Conservation (phyloP, 306 rosid genomes). For the Vigna angularis region DNA sequence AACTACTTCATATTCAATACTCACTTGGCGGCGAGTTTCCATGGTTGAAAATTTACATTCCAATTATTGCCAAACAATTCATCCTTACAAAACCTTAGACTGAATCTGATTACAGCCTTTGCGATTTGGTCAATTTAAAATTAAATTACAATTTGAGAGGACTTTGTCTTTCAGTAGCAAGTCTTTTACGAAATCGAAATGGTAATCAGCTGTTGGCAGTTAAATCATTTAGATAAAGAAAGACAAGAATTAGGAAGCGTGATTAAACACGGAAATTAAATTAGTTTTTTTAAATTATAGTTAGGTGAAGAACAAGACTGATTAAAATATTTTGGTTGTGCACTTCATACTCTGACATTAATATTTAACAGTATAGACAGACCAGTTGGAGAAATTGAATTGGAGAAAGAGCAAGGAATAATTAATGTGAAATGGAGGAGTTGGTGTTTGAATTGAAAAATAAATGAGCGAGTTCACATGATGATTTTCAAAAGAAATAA, state of each 20-base stretch:
- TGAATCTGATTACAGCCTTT: not conserved
- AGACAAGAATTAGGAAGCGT: too few relatives aligned
- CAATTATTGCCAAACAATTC: not conserved
- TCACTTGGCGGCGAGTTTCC: not conserved
- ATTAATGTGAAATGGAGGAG: not conserved
- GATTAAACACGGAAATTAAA: not conserved
- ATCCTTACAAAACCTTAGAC: not conserved
- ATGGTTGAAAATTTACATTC: not conserved
- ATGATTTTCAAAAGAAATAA: not conserved
- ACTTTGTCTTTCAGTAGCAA: too few relatives aligned
- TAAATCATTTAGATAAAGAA: not conserved
- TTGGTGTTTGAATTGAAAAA: too few relatives aligned
- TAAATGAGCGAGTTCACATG: too few relatives aligned
- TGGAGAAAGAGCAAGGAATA: not conserved
- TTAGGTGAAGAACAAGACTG: too few relatives aligned
- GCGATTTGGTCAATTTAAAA: conserved; percentile 20
- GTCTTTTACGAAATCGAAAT: not conserved
- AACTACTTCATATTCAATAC: not conserved
- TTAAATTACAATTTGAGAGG: too few relatives aligned
- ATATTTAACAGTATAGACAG: not conserved
- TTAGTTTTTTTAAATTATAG: not conserved
- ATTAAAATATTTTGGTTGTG: not conserved
- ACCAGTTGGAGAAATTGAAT: not conserved
- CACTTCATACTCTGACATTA: not conserved
- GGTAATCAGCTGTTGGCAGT: not conserved